phyloP scores from a whole-genome alignment of 2,329 filamentous ascomycete species.

The Nemania diffusa region DNA sequence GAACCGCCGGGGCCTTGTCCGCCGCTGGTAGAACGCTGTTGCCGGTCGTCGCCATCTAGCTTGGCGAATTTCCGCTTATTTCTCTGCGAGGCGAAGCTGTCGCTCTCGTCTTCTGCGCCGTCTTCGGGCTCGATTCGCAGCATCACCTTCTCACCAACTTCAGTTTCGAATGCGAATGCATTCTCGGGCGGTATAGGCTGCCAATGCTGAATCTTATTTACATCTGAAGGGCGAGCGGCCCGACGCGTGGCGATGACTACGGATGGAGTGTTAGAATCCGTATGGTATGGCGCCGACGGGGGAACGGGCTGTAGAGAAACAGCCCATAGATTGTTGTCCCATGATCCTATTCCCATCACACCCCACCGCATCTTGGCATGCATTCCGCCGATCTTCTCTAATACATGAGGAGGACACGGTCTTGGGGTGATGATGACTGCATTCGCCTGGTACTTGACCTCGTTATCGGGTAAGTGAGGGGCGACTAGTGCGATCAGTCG shows the following conservation, averaged over 20 bases:
- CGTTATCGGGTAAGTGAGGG: conserved; percentile 70
- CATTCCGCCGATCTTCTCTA: conserved; percentile 87
- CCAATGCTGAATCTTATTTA: conserved; percentile 85
- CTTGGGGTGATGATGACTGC: conserved; percentile 90
- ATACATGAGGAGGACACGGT: conserved; percentile 74
- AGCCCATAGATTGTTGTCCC: conserved; percentile 88
- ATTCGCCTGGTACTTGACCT: conserved; percentile 85
- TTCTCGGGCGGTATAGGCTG: conserved; percentile 76
- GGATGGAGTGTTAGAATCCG: conserved; percentile 80
- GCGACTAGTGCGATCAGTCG: conserved; percentile 77
- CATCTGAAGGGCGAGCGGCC: conserved; percentile 80
- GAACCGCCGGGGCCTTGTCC: conserved; percentile 49
- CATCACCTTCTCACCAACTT: conserved; percentile 86
- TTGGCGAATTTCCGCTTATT: conserved; percentile 67
- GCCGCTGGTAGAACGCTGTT: conserved; percentile 45
- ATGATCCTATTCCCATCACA: conserved; percentile 78
- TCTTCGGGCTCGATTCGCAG: conserved; percentile 82
- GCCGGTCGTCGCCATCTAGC: conserved; percentile 47
- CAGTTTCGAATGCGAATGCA: conserved; percentile 80
- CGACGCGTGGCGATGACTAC: conserved; percentile 85
- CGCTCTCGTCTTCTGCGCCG: conserved; percentile 69
- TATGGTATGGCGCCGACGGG: conserved; percentile 74
- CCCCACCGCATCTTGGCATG: conserved; percentile 86
- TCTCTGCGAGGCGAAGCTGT: conserved; percentile 70
- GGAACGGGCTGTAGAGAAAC: conserved; percentile 80